Conservation (phyloP, 1,139 yeast genomes). For the Casaregolazyma suthepensis region DNA sequence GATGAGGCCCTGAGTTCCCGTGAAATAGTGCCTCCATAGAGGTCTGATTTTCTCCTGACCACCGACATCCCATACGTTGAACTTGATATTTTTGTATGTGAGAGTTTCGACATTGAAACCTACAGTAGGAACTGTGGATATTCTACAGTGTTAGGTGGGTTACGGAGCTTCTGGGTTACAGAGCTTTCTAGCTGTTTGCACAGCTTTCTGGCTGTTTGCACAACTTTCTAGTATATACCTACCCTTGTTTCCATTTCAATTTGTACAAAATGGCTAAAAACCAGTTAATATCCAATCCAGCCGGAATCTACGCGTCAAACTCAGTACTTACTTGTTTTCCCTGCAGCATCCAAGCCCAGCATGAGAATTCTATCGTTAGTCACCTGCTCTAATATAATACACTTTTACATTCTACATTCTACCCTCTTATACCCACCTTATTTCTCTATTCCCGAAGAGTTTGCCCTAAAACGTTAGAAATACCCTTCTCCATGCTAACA, state of each 20-base stretch:
- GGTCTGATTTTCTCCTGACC: conserved; percentile 91
- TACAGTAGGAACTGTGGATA: conserved; percentile 86
- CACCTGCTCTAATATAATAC: conserved; percentile 2
- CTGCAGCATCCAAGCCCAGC: conserved; percentile 91
- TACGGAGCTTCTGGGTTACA: no score
- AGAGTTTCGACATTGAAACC: conserved; percentile 94
- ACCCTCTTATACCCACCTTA: no score
- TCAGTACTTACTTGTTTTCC: conserved; percentile 62
- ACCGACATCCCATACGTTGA: conserved; percentile 97
- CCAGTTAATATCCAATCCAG: neutral
- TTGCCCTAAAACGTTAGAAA: conserved; percentile 32
- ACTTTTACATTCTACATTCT: conserved; percentile 9
- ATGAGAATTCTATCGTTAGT: conserved; percentile 53
- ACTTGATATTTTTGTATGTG: conserved; percentile 76
- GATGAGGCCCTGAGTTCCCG: conserved; percentile 90
- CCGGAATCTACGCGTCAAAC: neutral
- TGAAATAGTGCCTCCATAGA: conserved; percentile 90
- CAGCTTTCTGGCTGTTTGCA: no score
- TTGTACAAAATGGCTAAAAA: conserved; percentile 53
- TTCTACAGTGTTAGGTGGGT: conserved; percentile 27
- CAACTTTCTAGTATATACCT: conserved; percentile 15
- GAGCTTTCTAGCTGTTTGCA: no score
- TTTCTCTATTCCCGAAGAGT: conserved; percentile 42
- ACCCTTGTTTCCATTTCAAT: conserved; percentile 63
- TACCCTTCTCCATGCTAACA: neutral